Conservation (phyloP, 495 filamentous ascomycete species). For the Beverwykella pulmonaria region DNA sequence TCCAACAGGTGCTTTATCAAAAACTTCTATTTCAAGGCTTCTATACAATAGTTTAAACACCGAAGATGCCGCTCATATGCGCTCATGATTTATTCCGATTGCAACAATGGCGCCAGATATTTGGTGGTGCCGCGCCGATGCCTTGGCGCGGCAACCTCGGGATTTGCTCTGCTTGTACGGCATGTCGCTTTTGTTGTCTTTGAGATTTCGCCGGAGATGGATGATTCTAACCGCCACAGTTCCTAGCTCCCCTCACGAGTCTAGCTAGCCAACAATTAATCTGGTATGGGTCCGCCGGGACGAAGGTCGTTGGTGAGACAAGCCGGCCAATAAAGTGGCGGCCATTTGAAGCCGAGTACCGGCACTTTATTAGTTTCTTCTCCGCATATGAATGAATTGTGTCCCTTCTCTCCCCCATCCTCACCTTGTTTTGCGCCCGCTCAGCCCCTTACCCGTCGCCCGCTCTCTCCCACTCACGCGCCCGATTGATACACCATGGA, state of each 20-base stretch:
- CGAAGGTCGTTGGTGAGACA: neutral
- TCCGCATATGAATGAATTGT: neutral
- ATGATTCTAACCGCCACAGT: neutral
- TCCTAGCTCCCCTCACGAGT: neutral
- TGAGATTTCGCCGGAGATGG: neutral
- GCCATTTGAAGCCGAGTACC: neutral
- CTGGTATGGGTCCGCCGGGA: neutral
- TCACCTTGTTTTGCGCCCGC: neutral
- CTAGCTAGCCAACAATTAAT: neutral
- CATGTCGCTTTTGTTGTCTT: conserved; percentile 1
- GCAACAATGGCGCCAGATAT: neutral
- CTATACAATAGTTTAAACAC: no score
- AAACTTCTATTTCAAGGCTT: no score
- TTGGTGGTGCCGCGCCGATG: neutral
- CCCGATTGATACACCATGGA: conserved; percentile 65
- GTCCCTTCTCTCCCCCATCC: neutral
- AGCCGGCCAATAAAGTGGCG: neutral
- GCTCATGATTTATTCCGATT: neutral
- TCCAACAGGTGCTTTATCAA: no score
- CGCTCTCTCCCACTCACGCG: neutral
- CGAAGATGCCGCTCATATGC: neutral
- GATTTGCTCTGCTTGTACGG: neutral
- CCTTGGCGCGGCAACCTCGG: neutral
- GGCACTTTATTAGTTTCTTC: neutral
- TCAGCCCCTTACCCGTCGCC: neutral